These are phyloP conservation scores for Cornus controversa DNA, from an alignment of 148 eudicot species.

Conservation along the genomic window DNA sequence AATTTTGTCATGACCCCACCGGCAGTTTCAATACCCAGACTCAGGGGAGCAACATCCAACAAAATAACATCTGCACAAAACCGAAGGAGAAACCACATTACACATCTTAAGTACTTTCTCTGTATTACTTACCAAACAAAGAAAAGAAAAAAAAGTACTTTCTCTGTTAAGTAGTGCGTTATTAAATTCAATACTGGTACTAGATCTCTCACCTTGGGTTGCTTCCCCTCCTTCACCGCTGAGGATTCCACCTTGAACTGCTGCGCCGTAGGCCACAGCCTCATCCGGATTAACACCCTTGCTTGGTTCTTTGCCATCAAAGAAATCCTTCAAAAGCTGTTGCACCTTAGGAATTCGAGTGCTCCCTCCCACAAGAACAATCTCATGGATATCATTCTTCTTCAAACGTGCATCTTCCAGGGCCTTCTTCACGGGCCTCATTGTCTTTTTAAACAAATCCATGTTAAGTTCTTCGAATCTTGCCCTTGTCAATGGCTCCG, in stretches of 20 bases:
- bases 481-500: slow-evolving; percentile 50
- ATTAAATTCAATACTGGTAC: background rate
- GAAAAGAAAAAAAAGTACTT: too few relatives aligned
- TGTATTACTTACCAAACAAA: too few relatives aligned
- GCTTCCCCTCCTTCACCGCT: slow-evolving; percentile 50
- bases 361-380: slow-evolving; percentile 57
- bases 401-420: slow-evolving; percentile 48
- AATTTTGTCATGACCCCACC: slow-evolving; percentile 73
- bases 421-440: slow-evolving; percentile 46
- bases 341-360: slow-evolving; percentile 55
- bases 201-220: slow-evolving; percentile 27
- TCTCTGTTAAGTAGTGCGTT: too few relatives aligned
- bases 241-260: slow-evolving; percentile 53
- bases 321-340: slow-evolving; percentile 49
- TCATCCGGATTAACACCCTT: slow-evolving; percentile 56
- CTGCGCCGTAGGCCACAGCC: slow-evolving; percentile 60
- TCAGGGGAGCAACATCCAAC: slow-evolving; percentile 59
- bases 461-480: slow-evolving; percentile 48
- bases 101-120: background rate
- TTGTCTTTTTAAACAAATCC: slow-evolving; percentile 56
- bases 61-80: slow-evolving; percentile 38
- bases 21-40: slow-evolving; percentile 60
- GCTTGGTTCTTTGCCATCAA: slow-evolving; percentile 46
- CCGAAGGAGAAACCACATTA: background rate
- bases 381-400: slow-evolving; percentile 40